Conservation (phyloP, 805 yeast species). For the Teunomyces cretensis region DNA sequence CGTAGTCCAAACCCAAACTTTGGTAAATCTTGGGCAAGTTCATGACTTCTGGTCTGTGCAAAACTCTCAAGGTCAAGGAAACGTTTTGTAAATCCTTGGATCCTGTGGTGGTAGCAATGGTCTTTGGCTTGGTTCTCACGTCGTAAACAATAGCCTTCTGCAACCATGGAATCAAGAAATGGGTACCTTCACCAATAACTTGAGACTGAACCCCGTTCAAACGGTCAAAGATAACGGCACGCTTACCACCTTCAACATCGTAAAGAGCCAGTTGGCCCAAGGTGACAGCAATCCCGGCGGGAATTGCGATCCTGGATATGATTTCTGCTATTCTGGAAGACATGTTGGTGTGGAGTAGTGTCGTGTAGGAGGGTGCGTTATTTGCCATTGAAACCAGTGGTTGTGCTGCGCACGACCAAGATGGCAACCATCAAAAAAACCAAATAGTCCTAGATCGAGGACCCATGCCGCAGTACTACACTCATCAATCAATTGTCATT, state of each 20-base stretch:
- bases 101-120: conserved; percentile 92
- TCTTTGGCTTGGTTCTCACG: conserved; percentile 93
- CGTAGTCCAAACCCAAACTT: conserved; percentile 89
- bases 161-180: conserved; percentile 93
- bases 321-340: conserved; percentile 37
- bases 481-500: no score
- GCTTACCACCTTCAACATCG: conserved; percentile 93
- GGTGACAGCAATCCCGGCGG: conserved; percentile 66
- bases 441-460: no score
- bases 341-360: conserved; percentile 16
- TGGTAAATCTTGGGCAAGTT: conserved; percentile 86
- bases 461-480: no score
- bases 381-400: neutral
- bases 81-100: conserved; percentile 97
- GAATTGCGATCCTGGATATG: conserved; percentile 56
- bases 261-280: conserved; percentile 82
- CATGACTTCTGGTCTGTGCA: conserved; percentile 89
- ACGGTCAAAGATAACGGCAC: conserved; percentile 95
- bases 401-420: neutral
- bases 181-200: conserved; percentile 97
- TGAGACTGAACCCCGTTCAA: conserved; percentile 79
- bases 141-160: conserved; percentile 89
- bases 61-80: conserved; percentile 84
- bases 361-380: neutral
- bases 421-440: neutral